These are phyloP conservation scores for Knoxdaviesia capensis DNA, from an alignment of 2,329 filamentous ascomycete species.

Conservation along the genomic window DNA sequence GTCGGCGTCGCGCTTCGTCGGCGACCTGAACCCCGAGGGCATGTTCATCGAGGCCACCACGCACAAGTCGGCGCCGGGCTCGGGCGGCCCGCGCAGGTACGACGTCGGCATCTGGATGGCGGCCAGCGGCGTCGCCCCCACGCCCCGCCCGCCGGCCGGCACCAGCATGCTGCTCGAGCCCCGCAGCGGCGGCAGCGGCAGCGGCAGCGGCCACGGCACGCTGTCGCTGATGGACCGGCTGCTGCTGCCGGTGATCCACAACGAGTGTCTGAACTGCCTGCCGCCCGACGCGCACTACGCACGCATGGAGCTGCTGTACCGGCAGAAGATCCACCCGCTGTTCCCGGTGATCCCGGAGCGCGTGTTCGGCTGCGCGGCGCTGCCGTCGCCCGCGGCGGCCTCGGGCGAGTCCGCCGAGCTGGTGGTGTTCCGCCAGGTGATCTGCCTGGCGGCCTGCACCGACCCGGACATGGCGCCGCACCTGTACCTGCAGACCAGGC, in stretches of 20 bases:
- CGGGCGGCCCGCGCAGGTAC: constrained; percentile 17
- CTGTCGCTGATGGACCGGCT: constrained; percentile 18
- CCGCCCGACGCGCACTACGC: constrained; percentile 25
- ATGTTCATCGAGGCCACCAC: constrained; percentile 35
- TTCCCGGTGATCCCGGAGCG: constrained; percentile 29
- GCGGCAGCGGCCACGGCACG: constrained; percentile 9
- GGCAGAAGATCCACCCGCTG: constrained; percentile 32
- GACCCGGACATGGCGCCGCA: constrained; percentile 23
- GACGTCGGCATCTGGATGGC: constrained; percentile 36
- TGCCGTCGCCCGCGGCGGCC: constrained; percentile 12
- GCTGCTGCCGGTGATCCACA: constrained; percentile 20
- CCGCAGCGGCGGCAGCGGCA: constrained; percentile 4
- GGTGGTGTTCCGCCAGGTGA: constrained; percentile 29
- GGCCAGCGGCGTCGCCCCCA: constrained; percentile 7
- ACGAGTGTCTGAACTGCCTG: constrained; percentile 24
- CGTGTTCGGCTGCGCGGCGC: no score
- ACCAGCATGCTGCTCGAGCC: neutral
- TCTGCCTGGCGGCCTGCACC: constrained; percentile 32
- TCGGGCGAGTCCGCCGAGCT: no score
- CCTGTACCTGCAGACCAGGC: constrained; percentile 20
- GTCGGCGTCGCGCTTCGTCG: constrained; percentile 27
- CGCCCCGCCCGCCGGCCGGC: constrained; percentile 2
- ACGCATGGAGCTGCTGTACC: constrained; percentile 23
- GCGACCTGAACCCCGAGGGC: constrained; percentile 38
- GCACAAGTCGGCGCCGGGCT: constrained; percentile 14